These are phyloP conservation scores for Favolaschia claudopus DNA, from an alignment of 768 basidiomycete species.

Conservation along the genomic window DNA sequence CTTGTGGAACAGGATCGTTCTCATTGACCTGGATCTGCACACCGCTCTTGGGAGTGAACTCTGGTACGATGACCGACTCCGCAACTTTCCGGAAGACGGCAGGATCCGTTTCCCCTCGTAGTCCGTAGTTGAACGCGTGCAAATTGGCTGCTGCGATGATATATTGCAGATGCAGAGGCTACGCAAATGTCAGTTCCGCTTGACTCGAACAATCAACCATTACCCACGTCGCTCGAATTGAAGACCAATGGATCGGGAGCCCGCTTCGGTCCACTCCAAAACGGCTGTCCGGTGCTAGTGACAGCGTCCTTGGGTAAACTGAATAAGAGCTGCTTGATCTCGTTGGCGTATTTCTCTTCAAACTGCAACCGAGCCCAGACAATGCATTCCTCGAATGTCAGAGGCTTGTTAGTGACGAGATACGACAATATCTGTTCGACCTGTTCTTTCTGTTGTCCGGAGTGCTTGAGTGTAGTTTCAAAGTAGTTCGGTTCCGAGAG, in stretches of 20 bases:
- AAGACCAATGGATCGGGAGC: slow-evolving; percentile 92
- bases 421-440: slow-evolving; percentile 87
- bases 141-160: slow-evolving; percentile 94
- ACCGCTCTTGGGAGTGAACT: slow-evolving; percentile 92
- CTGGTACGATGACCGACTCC: slow-evolving; percentile 84
- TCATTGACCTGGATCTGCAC: slow-evolving; percentile 95
- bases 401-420: slow-evolving; percentile 90
- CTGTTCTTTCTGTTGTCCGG: slow-evolving; percentile 91
- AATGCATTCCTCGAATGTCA: slow-evolving; percentile 97
- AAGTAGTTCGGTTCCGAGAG: slow-evolving; percentile 96
- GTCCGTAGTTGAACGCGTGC: slow-evolving; percentile 97
- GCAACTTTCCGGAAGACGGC: slow-evolving; percentile 84
- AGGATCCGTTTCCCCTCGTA: slow-evolving; percentile 87
- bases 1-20: slow-evolving; percentile 82
- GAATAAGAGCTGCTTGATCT: slow-evolving; percentile 91
- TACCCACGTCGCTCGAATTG: slow-evolving; percentile 83
- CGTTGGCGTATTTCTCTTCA: slow-evolving; percentile 91
- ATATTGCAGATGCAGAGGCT: slow-evolving; percentile 89
- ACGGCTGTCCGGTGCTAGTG: slow-evolving; percentile 92
- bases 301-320: slow-evolving; percentile 95
- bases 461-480: slow-evolving; percentile 89
- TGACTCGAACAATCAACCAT: not conserved
- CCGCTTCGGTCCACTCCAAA: slow-evolving; percentile 99
- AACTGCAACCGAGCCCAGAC: slow-evolving; percentile 96
- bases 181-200: slow-evolving; percentile 6